A percentile compares a stretch with the other conserved stretches of the same genome.
Conservation (phyloP, 257 asterid genomes). For the Handroanthus guayacan region DNA sequence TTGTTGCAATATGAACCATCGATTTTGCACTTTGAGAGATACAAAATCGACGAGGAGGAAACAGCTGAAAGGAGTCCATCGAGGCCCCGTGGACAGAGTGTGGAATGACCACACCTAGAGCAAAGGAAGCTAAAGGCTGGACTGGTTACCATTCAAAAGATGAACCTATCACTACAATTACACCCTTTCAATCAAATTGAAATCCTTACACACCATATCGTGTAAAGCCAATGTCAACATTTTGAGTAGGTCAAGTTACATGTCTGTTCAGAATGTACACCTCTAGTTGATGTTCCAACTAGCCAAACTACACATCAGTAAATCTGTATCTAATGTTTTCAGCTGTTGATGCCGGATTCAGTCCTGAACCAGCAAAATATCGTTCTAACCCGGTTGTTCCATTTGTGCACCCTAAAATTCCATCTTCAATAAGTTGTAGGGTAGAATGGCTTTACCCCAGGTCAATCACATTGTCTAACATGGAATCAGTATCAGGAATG, state of each 20-base stretch:
- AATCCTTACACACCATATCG: background rate
- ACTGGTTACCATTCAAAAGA: too few species aligned
- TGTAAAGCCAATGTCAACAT: background rate
- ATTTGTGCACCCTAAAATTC: background rate
- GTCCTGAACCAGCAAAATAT: background rate
- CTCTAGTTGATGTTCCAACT: constrained; percentile 10
- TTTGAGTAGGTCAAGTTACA: background rate
- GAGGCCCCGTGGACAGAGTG: too few species aligned
- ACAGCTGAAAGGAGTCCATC: too few species aligned
- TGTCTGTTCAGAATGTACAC: background rate
- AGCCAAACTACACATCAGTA: background rate
- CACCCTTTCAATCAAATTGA: too few species aligned
- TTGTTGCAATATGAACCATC: too few species aligned
- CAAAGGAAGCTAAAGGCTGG: too few species aligned
- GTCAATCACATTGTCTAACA: constrained; percentile 41
- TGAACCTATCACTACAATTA: too few species aligned
- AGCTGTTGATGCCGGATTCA: too few species aligned
- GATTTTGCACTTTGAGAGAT: too few species aligned
- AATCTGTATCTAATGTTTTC: background rate
- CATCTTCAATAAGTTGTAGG: background rate
- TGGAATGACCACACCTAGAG: too few species aligned
- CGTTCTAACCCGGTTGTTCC: background rate
- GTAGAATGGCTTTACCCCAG: constrained; percentile 23
- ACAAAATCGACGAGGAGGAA: too few species aligned
- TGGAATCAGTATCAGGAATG: constrained; percentile 59